These are phyloP conservation scores for Pueraria montana DNA, from an alignment of 306 rosid species.

Conservation along the genomic window DNA sequence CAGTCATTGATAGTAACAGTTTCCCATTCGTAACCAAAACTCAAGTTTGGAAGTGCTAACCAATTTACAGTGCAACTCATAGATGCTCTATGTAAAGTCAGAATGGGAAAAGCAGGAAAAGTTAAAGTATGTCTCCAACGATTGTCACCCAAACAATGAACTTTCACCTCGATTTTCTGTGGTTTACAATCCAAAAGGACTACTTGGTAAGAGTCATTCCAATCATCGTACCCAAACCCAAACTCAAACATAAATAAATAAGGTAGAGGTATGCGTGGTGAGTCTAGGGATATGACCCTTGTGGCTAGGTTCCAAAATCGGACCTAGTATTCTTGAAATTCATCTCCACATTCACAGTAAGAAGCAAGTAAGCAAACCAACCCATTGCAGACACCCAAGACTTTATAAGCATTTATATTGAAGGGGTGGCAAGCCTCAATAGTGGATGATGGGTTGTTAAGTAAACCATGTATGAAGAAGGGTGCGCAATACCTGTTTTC, in stretches of 20 bases:
- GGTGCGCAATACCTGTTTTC: not conserved
- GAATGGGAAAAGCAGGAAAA: too few relatives aligned
- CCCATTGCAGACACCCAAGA: not conserved
- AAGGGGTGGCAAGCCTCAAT: not conserved
- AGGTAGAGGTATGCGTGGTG: not conserved
- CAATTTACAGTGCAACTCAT: too few relatives aligned
- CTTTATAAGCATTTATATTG: not conserved
- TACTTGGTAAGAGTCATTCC: not conserved
- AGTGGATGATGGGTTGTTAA: not conserved
- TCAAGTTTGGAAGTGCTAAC: too few relatives aligned
- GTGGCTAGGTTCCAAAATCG: not conserved
- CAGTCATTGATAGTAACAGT: too few relatives aligned
- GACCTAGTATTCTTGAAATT: not conserved
- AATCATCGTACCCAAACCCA: not conserved
- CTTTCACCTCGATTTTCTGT: not conserved
- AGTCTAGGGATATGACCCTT: not conserved
- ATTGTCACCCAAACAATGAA: not conserved
- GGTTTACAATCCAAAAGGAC: not conserved
- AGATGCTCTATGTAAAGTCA: too few relatives aligned
- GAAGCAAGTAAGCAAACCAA: not conserved
- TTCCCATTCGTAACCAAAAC: too few relatives aligned
- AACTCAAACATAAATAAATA: not conserved
- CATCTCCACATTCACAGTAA: not conserved
- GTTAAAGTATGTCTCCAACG: not conserved
- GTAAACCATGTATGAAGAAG: not conserved